Percentiles rank a stretch among this genome's conserved stretches.
These are phyloP conservation scores for Leishmania mexicana DNA, from an alignment of 208 protist genomes.

Conservation along the genomic window DNA sequence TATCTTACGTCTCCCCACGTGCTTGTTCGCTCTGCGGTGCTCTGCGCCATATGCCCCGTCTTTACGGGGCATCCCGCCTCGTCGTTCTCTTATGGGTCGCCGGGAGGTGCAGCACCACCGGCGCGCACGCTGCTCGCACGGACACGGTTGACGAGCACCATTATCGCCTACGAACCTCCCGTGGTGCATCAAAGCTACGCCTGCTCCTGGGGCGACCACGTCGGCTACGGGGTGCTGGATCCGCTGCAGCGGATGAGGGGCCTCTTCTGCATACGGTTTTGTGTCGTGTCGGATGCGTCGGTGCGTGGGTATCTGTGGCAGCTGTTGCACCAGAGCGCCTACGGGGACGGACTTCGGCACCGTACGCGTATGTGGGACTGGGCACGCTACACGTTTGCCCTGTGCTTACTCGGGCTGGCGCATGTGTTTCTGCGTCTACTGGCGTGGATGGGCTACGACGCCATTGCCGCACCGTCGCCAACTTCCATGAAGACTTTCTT, in stretches of 20 bases:
- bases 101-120: neutral
- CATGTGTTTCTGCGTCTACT: slow-evolving; percentile 18
- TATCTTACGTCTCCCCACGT: slow-evolving; percentile 81
- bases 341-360: neutral
- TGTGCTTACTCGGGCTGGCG: slow-evolving; percentile 18
- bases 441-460: slow-evolving; percentile 21
- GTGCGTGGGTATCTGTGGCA: slow-evolving; percentile 21
- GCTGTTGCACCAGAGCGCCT: slow-evolving; percentile 15
- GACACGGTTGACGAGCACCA: slow-evolving; percentile 28
- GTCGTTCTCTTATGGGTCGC: neutral
- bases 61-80: neutral
- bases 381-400: slow-evolving; percentile 15
- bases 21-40: slow-evolving; percentile 63
- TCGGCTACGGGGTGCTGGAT: slow-evolving; percentile 22
- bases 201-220: slow-evolving; percentile 16
- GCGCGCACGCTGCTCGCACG: slow-evolving; percentile 34
- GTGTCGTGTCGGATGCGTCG: slow-evolving; percentile 58
- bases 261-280: slow-evolving; percentile 63
- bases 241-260: slow-evolving; percentile 47
- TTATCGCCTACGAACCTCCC: slow-evolving; percentile 44
- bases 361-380: slow-evolving; percentile 21
- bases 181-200: slow-evolving; percentile 36
- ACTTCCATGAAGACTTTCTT: slow-evolving; percentile 15
- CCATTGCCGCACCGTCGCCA: slow-evolving; percentile 22
- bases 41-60: slow-evolving; percentile 21